phyloP scores from a whole-genome alignment of 2,329 filamentous ascomycete species.

The Alternaria atra region DNA sequence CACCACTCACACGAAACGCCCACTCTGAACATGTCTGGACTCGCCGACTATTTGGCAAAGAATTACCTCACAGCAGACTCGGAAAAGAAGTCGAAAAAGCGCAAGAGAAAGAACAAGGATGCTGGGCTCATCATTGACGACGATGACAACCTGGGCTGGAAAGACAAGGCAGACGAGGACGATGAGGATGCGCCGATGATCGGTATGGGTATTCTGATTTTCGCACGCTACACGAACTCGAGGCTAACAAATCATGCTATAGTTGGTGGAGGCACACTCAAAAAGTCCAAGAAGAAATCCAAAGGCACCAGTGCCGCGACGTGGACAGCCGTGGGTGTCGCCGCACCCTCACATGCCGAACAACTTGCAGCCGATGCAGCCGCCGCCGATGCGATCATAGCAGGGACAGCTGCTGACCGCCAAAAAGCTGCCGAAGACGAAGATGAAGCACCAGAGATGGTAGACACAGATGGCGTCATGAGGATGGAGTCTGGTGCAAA shows the following conservation, averaged over 20 bases:
- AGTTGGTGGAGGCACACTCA: constrained; percentile 44
- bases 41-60: constrained; percentile 87
- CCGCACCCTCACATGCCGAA: constrained; percentile 59
- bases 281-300: constrained; percentile 70
- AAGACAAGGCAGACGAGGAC: constrained; percentile 60
- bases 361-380: constrained; percentile 73
- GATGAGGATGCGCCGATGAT: constrained; percentile 63
- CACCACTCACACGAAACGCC: constrained; percentile 14
- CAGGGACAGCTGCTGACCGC: constrained; percentile 73
- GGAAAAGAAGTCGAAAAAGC: constrained; percentile 62
- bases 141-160: constrained; percentile 65
- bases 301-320: constrained; percentile 28
- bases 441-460: constrained; percentile 53
- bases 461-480: constrained; percentile 48
- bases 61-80: constrained; percentile 82
- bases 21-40: constrained; percentile 59
- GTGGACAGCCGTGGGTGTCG: constrained; percentile 76
- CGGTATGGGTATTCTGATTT: constrained; percentile 40
- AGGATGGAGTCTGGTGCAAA: constrained; percentile 89
- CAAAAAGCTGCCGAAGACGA: constrained; percentile 57
- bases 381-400: constrained; percentile 83
- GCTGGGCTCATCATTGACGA: constrained; percentile 59
- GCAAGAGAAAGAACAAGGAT: constrained; percentile 57
- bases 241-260: constrained; percentile 36
- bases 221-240: not conserved